Conservation (phyloP, 257 asterid species). For the Fraxinus cuspidata region DNA sequence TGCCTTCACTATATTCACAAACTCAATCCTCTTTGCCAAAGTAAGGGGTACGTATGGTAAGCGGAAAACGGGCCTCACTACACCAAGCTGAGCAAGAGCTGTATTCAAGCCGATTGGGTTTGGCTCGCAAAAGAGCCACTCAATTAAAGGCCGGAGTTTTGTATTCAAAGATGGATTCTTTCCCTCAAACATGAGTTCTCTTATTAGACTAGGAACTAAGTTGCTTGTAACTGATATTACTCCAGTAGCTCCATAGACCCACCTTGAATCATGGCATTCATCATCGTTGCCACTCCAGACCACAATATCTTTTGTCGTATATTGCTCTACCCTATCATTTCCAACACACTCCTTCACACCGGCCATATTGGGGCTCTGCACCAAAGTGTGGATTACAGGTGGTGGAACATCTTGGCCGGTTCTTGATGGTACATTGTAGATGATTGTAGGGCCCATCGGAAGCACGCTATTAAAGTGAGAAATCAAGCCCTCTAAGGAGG, state of each 20-base stretch:
- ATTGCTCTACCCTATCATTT: constrained; percentile 60
- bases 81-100: constrained; percentile 89
- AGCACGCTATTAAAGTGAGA: constrained; percentile 74
- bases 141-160: constrained; percentile 55
- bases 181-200: constrained; percentile 69
- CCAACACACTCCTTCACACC: constrained; percentile 90
- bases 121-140: constrained; percentile 77
- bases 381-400: constrained; percentile 41
- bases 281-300: constrained; percentile 94
- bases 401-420: constrained; percentile 87
- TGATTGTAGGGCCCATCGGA: constrained; percentile 86
- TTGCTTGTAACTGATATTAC: constrained; percentile 85
- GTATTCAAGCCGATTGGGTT: constrained; percentile 81
- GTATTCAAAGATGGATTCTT: constrained; percentile 56
- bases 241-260: constrained; percentile 71
- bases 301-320: constrained; percentile 55
- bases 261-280: constrained; percentile 81
- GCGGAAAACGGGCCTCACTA: constrained; percentile 76
- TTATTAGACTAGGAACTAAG: constrained; percentile 76
- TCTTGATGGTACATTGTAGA: constrained; percentile 86
- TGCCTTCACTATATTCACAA: constrained; percentile 66
- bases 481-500: constrained; percentile 73
- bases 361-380: constrained; percentile 62
- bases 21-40: constrained; percentile 68
- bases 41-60: constrained; percentile 80